These are phyloP conservation scores for Solanum virginianum DNA, from an alignment of 257 asterid genomes.

Conservation along the genomic window DNA sequence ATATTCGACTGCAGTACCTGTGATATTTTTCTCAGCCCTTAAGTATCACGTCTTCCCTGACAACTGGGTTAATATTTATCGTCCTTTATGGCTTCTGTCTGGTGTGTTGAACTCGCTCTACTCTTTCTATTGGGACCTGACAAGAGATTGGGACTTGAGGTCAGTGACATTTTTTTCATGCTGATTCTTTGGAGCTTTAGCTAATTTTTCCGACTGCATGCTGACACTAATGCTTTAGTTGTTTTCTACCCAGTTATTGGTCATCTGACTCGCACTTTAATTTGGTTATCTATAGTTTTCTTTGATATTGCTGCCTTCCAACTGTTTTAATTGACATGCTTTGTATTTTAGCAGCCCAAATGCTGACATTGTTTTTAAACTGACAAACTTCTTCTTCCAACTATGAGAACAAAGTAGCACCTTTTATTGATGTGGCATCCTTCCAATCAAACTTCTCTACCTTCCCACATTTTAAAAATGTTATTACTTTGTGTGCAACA, in stretches of 20 bases:
- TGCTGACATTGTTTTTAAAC: background rate
- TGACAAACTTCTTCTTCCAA: background rate
- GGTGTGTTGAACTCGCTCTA: slow-evolving; percentile 72
- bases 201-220: background rate
- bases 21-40: slow-evolving; percentile 84
- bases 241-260: background rate
- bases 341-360: background rate
- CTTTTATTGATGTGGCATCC: background rate
- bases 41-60: slow-evolving; percentile 85
- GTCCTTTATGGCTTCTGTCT: slow-evolving; percentile 91
- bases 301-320: background rate
- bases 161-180: slow-evolving; percentile 8
- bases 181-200: background rate
- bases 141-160: slow-evolving; percentile 98
- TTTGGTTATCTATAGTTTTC: background rate
- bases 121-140: slow-evolving; percentile 96
- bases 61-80: slow-evolving; percentile 58
- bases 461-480: background rate
- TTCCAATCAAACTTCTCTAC: background rate
- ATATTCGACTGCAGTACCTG: slow-evolving; percentile 93
- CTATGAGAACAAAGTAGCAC: background rate
- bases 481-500: background rate
- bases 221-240: background rate
- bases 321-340: background rate
- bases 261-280: background rate